Conservation (phyloP, 805 yeast genomes). For the Teunomyces gatunensis region DNA sequence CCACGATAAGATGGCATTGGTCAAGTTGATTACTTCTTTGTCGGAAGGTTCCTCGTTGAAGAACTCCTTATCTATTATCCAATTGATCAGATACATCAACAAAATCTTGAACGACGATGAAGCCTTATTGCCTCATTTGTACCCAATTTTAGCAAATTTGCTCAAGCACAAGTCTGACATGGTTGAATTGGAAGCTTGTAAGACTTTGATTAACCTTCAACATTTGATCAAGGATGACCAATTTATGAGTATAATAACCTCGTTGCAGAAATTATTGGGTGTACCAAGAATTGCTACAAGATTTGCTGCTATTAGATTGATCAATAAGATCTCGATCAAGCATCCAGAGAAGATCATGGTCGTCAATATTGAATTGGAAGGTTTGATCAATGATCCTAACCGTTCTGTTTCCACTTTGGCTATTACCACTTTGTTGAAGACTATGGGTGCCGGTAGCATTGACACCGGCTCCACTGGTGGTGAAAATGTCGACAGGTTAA, state of each 20-base stretch:
- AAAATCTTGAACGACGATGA: conserved; percentile 71
- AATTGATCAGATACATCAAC: conserved; percentile 79
- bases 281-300: conserved; percentile 88
- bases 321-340: conserved; percentile 79
- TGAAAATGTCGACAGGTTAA: conserved; percentile 80
- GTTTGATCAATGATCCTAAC: conserved; percentile 81
- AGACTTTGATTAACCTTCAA: conserved; percentile 56
- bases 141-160: conserved; percentile 66
- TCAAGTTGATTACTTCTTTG: conserved; percentile 83
- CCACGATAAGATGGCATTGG: conserved; percentile 90
- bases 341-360: conserved; percentile 75
- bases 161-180: conserved; percentile 79
- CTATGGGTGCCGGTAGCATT: conserved; percentile 71
- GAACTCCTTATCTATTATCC: conserved; percentile 79
- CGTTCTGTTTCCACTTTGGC: conserved; percentile 95
- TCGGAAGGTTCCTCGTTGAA: conserved; percentile 59
- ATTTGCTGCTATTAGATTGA: conserved; percentile 89
- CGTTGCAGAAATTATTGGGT: conserved; percentile 72
- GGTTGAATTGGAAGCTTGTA: conserved; percentile 91
- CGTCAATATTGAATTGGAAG: conserved; percentile 83
- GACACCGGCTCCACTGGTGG: conserved; percentile 34
- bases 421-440: conserved; percentile 90
- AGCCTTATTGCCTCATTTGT: conserved; percentile 56
- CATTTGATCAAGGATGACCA: conserved; percentile 60
- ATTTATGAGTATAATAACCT: conserved; percentile 65